Evolutionary conservation across 1,284 basidiomycete genomes (phyloP).

Genomic region (Bondarzewia mesenterica): DNA sequence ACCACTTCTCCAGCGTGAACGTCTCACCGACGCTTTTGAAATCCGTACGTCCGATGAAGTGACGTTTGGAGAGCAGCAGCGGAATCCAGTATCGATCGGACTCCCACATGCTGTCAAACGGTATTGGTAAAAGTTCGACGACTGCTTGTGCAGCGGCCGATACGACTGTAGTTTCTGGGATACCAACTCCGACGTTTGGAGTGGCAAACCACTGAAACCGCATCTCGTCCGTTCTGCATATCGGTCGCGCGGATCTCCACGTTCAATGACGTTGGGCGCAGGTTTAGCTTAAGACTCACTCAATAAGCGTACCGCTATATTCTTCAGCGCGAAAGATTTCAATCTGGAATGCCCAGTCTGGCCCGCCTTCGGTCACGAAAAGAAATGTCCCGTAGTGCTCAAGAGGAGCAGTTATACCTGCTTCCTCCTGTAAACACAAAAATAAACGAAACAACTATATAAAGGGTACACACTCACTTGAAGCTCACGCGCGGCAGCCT

Average conservation of each 20-base stretch:
- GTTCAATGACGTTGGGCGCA: background rate
- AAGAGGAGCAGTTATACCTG: slow-evolving; percentile 57
- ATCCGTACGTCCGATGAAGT: slow-evolving; percentile 52
- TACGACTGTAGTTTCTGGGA: slow-evolving; percentile 1
- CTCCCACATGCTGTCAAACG: slow-evolving; percentile 58
- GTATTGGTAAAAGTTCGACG: slow-evolving; percentile 27
- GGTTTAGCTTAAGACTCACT: slow-evolving; percentile 34
- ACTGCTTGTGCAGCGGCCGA: slow-evolving; percentile 3
- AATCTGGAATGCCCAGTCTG: slow-evolving; percentile 56
- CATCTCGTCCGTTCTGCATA: slow-evolving; percentile 63
- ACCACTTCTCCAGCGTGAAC: slow-evolving; percentile 40
- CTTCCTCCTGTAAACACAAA: slow-evolving; percentile 55
- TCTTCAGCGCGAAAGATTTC: slow-evolving; percentile 53
- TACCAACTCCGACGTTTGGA: slow-evolving; percentile 3
- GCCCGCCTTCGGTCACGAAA: slow-evolving; percentile 40
- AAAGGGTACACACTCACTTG: slow-evolving; percentile 28
- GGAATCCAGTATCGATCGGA: slow-evolving; percentile 57
- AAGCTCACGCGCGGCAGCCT: slow-evolving; percentile 61
- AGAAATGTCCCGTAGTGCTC: slow-evolving; percentile 51
- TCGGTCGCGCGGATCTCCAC: too few relatives aligned
- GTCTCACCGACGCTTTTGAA: slow-evolving; percentile 26
- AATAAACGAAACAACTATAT: background rate
- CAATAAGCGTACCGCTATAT: slow-evolving; percentile 45
- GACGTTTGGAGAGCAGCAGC: slow-evolving; percentile 35
- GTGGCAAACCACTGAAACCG: slow-evolving; percentile 56